These are phyloP conservation scores for Vitis hybrid DNA, from an alignment of 177 flowering plant species.

Conservation along the genomic window DNA sequence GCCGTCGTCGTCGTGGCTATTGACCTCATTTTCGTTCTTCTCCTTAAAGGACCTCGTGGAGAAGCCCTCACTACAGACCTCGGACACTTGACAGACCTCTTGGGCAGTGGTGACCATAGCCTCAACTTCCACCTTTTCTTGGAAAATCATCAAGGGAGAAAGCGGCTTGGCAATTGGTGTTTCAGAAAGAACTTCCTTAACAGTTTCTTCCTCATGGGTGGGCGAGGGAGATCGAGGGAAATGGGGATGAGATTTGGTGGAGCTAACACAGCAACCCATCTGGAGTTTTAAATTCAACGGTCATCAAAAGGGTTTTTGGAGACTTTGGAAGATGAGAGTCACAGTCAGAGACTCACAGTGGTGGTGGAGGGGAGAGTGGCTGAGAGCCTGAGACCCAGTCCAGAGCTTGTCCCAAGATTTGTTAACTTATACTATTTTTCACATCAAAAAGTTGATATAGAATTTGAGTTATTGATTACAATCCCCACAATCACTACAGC, in stretches of 20 bases:
- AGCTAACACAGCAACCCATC: slow-evolving; percentile 50
- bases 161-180: slow-evolving; percentile 24
- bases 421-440: too few relatives aligned
- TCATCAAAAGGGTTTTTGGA: too few relatives aligned
- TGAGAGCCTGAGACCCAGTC: too few relatives aligned
- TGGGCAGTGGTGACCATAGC: not conserved
- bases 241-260: slow-evolving; percentile 8
- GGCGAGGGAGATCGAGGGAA: not conserved
- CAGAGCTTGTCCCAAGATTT: too few relatives aligned
- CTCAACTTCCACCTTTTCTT: not conserved
- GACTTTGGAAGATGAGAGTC: too few relatives aligned
- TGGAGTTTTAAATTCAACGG: not conserved
- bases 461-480: too few relatives aligned
- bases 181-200: slow-evolving; percentile 48
- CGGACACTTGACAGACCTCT: slow-evolving; percentile 20
- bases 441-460: too few relatives aligned
- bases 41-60: slow-evolving; percentile 26
- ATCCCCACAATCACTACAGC: too few relatives aligned
- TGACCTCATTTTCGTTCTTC: slow-evolving; percentile 31
- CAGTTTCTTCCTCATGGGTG: slow-evolving; percentile 35
- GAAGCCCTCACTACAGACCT: slow-evolving; percentile 27
- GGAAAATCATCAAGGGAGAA: too few relatives aligned
- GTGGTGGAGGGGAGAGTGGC: too few relatives aligned
- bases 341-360: too few relatives aligned
- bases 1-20: slow-evolving; percentile 10